Base-by-base conservation (phyloP, 73 alveolate species). In the Paramecium sexaurelia region DNA sequence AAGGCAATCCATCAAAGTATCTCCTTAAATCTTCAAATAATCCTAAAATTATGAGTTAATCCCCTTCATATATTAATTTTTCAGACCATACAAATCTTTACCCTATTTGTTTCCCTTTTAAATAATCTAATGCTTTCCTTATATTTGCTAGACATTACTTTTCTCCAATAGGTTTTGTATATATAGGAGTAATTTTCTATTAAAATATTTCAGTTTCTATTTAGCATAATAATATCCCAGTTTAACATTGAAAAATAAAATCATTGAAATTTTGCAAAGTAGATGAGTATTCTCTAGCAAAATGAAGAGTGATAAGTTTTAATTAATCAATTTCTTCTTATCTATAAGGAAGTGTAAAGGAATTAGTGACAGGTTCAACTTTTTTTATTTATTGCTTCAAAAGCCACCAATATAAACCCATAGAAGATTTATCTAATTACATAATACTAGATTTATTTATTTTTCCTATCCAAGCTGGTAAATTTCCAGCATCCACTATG, bases 371-470 rank as follows among this genome's bases (percentile, higher is more conserved):
- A 8, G 43, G 40, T 24, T 78, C 40, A 17, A 78, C 9, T 15
- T 39, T 26, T 36, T 56, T 56, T 0, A 47, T 39, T 45, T 78
- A 78, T 29, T 43, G 5, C 41, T 78, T 78, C 22, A 78, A 40
- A 11, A 78, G 8, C 90, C 90, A 78, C 90, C 90, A 78, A 78
- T 78, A 78, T 17, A 78, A 78, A 40, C 90, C 90, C 90, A 78
- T 78, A 8, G 90, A 39, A 8, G 29, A 78, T 43, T 43, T 37
- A 78, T 78, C 90, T 11, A 78, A 11, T 22, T 78, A n/a, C 90
- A 78, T 78, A 11, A 78, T 43, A 22, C 29, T 78, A 17, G 43
- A 32, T 26, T 43, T 24, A 29, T 15, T 40, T 41, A 78, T 45
- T 24, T 26, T 39, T 26, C 55, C 55, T 7, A 78, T 22, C 90